These are phyloP conservation scores for Vinca minor DNA, from an alignment of 257 asterid genomes.

Conservation along the genomic window DNA sequence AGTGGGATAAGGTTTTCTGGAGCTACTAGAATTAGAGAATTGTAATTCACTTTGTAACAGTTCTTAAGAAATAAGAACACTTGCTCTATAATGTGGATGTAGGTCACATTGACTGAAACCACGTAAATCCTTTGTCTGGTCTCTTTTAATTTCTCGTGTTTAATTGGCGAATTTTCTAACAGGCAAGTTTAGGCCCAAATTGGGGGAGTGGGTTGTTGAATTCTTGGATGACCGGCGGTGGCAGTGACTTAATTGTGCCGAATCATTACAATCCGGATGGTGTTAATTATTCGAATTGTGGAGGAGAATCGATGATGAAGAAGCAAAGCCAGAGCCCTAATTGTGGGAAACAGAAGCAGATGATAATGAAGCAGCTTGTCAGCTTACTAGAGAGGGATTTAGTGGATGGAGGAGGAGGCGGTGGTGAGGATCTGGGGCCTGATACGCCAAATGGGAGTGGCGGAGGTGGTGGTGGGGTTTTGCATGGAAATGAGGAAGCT, in stretches of 20 bases:
- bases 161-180: too few species aligned
- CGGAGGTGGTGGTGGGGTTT: slow-evolving; percentile 31
- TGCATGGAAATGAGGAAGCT: slow-evolving; percentile 29
- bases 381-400: slow-evolving; percentile 34
- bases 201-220: slow-evolving; percentile 31
- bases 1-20: too few species aligned
- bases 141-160: too few species aligned
- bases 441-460: slow-evolving; percentile 39
- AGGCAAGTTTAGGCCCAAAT: too few species aligned
- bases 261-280: slow-evolving; percentile 18
- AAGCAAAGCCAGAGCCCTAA: slow-evolving; percentile 35
- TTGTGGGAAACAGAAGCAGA: slow-evolving; percentile 72
- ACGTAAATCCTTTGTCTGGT: too few species aligned
- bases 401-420: slow-evolving; percentile 25
- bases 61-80: too few species aligned
- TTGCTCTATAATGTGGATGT: too few species aligned
- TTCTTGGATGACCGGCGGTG: slow-evolving; percentile 26
- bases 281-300: slow-evolving; percentile 24
- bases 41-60: too few species aligned
- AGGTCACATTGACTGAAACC: too few species aligned
- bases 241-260: slow-evolving; percentile 72
- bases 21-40: too few species aligned
- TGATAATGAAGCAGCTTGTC: slow-evolving; percentile 64
- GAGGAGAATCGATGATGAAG: slow-evolving; percentile 36
- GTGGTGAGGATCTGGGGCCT: slow-evolving; percentile 39